phyloP scores from a whole-genome alignment of 257 asterid genomes.

The Solanum rostratum region DNA sequence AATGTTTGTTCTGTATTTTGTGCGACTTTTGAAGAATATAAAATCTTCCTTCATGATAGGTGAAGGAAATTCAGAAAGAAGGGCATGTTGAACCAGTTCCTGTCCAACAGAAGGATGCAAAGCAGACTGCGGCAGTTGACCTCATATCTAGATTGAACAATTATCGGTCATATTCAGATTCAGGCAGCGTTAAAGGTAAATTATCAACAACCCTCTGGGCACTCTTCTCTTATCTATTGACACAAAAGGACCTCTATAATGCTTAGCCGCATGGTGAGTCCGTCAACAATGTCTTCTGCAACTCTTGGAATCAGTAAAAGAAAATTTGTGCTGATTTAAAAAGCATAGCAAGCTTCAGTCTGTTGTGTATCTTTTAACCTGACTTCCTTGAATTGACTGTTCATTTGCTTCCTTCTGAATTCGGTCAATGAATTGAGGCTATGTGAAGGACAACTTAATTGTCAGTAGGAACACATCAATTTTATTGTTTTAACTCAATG shows the following conservation, averaged over 20 bases:
- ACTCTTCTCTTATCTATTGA: neutral
- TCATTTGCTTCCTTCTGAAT: neutral
- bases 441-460: neutral
- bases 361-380: neutral
- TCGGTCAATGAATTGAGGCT: neutral
- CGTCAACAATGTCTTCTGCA: neutral
- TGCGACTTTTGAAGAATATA: neutral
- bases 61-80: constrained; percentile 62
- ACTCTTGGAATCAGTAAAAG: neutral
- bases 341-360: neutral
- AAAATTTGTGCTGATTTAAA: neutral
- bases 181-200: constrained; percentile 65
- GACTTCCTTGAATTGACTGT: neutral
- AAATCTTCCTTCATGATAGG: constrained; percentile 26
- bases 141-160: constrained; percentile 73
- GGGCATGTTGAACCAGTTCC: constrained; percentile 34
- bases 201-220: neutral
- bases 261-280: neutral
- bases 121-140: constrained; percentile 71
- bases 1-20: neutral
- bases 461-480: neutral
- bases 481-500: neutral
- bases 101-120: constrained; percentile 45
- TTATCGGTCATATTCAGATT: constrained; percentile 62
- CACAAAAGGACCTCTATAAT: neutral